A percentile compares a stretch with the other conserved stretches of the same genome.
phyloP scores from a whole-genome alignment of 2,329 filamentous ascomycete genomes.

The Epichloe gansuensis region DNA sequence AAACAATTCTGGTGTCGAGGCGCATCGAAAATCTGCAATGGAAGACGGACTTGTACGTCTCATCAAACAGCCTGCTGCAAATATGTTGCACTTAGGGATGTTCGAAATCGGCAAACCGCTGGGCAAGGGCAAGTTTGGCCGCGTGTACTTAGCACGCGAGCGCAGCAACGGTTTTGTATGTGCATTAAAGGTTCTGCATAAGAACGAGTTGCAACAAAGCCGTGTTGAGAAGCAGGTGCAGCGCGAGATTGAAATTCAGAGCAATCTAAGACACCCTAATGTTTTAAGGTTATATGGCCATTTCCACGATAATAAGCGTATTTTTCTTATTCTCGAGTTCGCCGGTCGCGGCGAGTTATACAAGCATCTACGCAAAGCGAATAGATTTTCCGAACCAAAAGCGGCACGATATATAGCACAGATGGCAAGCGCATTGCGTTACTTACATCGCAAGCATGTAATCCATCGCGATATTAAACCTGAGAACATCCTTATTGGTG shows the following conservation, averaged over 20 bases:
- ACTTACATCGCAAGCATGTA: slow-evolving; percentile 20
- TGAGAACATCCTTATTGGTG: slow-evolving; percentile 41
- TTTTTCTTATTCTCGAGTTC: slow-evolving; percentile 62
- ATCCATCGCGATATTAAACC: slow-evolving; percentile 23
- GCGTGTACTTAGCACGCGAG: slow-evolving; percentile 60
- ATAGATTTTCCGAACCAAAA: slow-evolving; percentile 55
- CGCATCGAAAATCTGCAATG: too few relatives aligned
- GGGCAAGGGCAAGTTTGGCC: slow-evolving; percentile 62
- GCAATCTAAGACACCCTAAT: slow-evolving; percentile 60
- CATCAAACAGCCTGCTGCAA: slow-evolving; percentile 3
- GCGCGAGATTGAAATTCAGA: slow-evolving; percentile 63
- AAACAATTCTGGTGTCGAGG: too few relatives aligned
- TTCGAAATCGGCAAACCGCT: slow-evolving; percentile 65
- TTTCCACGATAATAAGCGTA: slow-evolving; percentile 60
- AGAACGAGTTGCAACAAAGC: slow-evolving; percentile 54
- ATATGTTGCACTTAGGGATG: slow-evolving; percentile 37
- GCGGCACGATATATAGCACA: slow-evolving; percentile 62
- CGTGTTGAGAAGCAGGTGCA: slow-evolving; percentile 59
- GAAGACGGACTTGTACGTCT: not conserved
- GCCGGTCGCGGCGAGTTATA: slow-evolving; percentile 55
- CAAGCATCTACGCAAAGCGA: slow-evolving; percentile 55
- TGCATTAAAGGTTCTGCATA: slow-evolving; percentile 61
- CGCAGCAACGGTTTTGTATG: slow-evolving; percentile 56
- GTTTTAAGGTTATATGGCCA: slow-evolving; percentile 52
- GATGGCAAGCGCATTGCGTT: slow-evolving; percentile 38